Conservation (phyloP, 306 rosid genomes). For the Parietaria judaica region DNA sequence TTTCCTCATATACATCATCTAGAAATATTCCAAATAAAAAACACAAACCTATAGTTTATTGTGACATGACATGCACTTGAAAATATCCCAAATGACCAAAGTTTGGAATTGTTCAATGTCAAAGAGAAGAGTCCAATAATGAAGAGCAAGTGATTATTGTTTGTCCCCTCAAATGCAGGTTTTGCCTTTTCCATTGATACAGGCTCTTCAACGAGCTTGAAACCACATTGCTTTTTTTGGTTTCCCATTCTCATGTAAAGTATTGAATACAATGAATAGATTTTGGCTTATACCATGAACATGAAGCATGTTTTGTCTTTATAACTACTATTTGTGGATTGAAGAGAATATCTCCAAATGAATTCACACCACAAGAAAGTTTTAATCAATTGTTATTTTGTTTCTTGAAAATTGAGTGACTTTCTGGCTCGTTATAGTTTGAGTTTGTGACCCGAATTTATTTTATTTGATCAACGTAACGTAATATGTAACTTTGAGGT, state of each 20-base stretch:
- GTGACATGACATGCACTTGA: neutral
- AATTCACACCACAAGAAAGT: no score
- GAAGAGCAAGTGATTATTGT: neutral
- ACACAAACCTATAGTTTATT: no score
- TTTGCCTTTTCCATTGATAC: slow-evolving; percentile 8
- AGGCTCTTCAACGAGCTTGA: neutral
- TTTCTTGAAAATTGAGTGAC: no score
- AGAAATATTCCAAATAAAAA: no score
- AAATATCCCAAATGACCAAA: slow-evolving; percentile 7
- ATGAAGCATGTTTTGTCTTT: neutral
- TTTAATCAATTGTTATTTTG: no score
- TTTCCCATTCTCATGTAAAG: neutral
- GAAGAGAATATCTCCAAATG: neutral
- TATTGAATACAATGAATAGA: neutral
- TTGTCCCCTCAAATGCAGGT: slow-evolving; percentile 5
- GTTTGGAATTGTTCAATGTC: slow-evolving; percentile 5
- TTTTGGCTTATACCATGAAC: neutral
- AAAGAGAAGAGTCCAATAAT: slow-evolving; percentile 1
- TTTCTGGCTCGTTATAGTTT: no score
- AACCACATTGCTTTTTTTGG: neutral
- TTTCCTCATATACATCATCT: no score
- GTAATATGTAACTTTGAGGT: no score
- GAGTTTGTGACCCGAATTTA: no score
- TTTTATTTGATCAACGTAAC: no score
- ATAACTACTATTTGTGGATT: neutral